phyloP scores from a whole-genome alignment of 441 rosid genomes.

The Bruguiera hainesii region DNA sequence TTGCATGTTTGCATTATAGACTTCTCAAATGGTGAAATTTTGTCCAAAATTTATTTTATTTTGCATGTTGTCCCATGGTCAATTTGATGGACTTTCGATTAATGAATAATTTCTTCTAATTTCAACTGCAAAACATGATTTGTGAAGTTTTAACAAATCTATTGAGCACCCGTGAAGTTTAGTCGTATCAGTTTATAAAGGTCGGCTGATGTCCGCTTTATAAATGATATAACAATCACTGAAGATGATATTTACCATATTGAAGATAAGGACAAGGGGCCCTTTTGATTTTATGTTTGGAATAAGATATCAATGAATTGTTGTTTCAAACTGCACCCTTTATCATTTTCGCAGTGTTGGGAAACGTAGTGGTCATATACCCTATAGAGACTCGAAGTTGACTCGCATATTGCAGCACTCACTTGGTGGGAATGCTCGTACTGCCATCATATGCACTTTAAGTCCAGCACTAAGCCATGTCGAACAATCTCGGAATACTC shows the following conservation, averaged over 20 bases:
- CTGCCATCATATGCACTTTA: constrained; percentile 93
- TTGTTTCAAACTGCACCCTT: background rate
- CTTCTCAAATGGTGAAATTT: too few species aligned
- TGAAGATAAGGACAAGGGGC: too few species aligned
- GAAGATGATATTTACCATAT: too few species aligned
- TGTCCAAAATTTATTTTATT: background rate
- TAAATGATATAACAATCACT: too few species aligned
- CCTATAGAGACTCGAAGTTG: constrained; percentile 95
- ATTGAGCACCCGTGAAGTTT: too few species aligned
- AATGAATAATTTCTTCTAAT: too few species aligned
- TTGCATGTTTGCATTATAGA: background rate
- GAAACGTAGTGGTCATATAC: constrained; percentile 90
- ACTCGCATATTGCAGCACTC: constrained; percentile 97
- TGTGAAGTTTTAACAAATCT: too few species aligned
- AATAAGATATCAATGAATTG: background rate
- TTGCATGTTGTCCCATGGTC: background rate
- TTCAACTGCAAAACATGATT: too few species aligned
- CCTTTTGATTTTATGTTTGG: background rate
- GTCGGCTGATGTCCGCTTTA: too few species aligned
- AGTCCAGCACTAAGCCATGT: constrained; percentile 89
- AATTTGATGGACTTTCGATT: background rate
- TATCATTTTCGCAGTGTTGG: constrained; percentile 57
- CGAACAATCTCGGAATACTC: constrained; percentile 97
- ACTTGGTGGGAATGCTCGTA: constrained; percentile 98
- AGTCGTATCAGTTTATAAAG: too few species aligned